Evolutionary conservation across 2,329 filamentous ascomycete genomes (phyloP), one percentile per base, ranked within the genome.

Genomic region (Hymenotorrendiella dingleyae): DNA sequence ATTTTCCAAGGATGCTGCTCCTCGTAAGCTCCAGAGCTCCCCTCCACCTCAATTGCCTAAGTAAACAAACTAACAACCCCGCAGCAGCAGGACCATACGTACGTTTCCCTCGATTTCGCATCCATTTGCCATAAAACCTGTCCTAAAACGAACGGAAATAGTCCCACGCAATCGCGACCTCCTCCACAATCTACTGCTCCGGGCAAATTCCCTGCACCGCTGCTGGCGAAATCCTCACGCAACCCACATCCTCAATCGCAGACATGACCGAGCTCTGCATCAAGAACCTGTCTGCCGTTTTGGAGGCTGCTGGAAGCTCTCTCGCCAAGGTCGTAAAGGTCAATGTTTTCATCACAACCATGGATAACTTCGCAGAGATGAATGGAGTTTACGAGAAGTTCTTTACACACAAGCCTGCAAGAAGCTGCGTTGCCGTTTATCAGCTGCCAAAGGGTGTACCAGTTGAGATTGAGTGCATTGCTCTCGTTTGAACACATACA

Each of bases 391-490:
- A 93, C 64, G 84, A 82, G 66, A 82, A 88, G 68, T 88, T 82
- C 73, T 93, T 91, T 67, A 67, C 76, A 42, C 82, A 87, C 69
- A 93, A 90, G 79, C 89, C 89, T 20, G 85, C 87, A n/a, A 78
- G 87, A 54, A 89, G 84, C 70, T 95, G 89, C 62, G 87, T 95
- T 43, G 89, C 90, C 7, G 90, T 94, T 53, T 90, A 94, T 73
- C 82, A 86, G 59, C 75, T 95, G 54, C 89, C 89, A 50, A 88
- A 91, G 75, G 82, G 82, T 43, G 89, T 91, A 22, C 84, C 88
- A 41, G 82, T 95, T 11, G 90, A 95, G 75, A 93, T 95, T 63
- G 89, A 95, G 76, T 86, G 82, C 61, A 86, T 93, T 71, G 88
- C 88, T 49, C 71, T 85, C 45, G 74, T 80, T 32, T 43, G 26